These are phyloP conservation scores for Cicer judaicum DNA, from an alignment of 306 rosid genomes.

Conservation along the genomic window DNA sequence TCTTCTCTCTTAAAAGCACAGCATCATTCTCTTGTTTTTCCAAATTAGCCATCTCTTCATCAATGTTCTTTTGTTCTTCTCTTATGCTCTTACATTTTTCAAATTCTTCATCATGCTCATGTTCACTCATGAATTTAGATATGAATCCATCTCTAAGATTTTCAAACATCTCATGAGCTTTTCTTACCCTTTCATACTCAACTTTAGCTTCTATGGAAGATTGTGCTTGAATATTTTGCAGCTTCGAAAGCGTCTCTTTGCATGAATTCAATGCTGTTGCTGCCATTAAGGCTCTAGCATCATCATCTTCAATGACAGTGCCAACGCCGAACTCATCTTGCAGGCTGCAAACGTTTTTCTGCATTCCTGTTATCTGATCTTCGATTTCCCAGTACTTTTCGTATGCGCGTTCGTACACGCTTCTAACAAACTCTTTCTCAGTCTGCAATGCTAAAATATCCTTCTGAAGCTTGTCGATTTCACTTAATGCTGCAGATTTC, in stretches of 20 bases:
- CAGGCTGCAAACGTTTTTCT: conserved; percentile 63
- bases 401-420: conserved; percentile 69
- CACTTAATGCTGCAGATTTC: conserved; percentile 63
- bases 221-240: conserved; percentile 62
- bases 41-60: conserved; percentile 42
- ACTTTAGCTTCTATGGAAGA: conserved; percentile 66
- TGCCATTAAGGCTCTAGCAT: conserved; percentile 84
- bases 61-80: conserved; percentile 39
- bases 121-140: conserved; percentile 39
- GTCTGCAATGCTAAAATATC: conserved; percentile 78
- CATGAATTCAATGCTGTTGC: conserved; percentile 83
- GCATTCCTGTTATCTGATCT: conserved; percentile 59
- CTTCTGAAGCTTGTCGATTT: conserved; percentile 77
- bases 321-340: conserved; percentile 90
- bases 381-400: conserved; percentile 84
- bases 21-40: conserved; percentile 46
- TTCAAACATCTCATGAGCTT: conserved; percentile 66
- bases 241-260: conserved; percentile 60
- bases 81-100: conserved; percentile 24
- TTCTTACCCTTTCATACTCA: conserved; percentile 62
- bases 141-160: conserved; percentile 59
- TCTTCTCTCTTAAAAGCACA: conserved; percentile 42
- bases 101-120: conserved; percentile 13
- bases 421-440: conserved; percentile 95
- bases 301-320: conserved; percentile 66